Conservation (phyloP, 2,329 filamentous ascomycete genomes). For the Phialocephala subalpina region DNA sequence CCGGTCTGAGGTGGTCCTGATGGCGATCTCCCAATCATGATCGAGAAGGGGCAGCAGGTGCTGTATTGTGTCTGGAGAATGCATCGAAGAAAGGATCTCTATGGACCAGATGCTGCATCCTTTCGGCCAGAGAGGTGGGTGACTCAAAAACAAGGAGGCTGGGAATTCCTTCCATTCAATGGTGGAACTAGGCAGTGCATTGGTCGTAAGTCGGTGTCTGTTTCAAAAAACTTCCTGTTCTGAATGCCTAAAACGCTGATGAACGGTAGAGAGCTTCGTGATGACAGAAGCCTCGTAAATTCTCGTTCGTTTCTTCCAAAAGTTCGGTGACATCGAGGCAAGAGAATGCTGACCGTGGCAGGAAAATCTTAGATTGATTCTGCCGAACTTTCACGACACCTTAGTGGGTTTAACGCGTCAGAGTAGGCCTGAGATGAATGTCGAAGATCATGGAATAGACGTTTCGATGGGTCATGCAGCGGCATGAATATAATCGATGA, state of each 20-base stretch:
- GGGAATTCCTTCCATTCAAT: slow-evolving; percentile 10
- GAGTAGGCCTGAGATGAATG: not conserved
- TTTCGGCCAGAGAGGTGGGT: slow-evolving; percentile 3
- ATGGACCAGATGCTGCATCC: not conserved
- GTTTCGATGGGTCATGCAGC: too few relatives aligned
- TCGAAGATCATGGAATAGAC: too few relatives aligned
- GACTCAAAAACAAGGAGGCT: not conserved
- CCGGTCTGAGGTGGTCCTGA: not conserved
- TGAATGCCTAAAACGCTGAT: not conserved
- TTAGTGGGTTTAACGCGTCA: not conserved
- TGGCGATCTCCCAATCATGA: not conserved
- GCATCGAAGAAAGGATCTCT: slow-evolving; percentile 5
- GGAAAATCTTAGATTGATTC: slow-evolving; percentile 6
- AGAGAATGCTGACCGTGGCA: not conserved
- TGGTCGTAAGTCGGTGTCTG: slow-evolving; percentile 5
- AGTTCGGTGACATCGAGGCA: not conserved
- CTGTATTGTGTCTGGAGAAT: slow-evolving; percentile 6
- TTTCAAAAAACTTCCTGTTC: too few relatives aligned
- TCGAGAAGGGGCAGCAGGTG: not conserved
- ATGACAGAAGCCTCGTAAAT: not conserved
- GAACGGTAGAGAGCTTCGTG: not conserved
- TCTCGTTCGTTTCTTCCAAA: not conserved
- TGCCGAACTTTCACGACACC: slow-evolving; percentile 7
- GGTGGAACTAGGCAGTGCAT: not conserved
- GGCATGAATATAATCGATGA: too few relatives aligned